phyloP scores from a whole-genome alignment of 306 rosid genomes.

The Prinsepia uniflora region DNA sequence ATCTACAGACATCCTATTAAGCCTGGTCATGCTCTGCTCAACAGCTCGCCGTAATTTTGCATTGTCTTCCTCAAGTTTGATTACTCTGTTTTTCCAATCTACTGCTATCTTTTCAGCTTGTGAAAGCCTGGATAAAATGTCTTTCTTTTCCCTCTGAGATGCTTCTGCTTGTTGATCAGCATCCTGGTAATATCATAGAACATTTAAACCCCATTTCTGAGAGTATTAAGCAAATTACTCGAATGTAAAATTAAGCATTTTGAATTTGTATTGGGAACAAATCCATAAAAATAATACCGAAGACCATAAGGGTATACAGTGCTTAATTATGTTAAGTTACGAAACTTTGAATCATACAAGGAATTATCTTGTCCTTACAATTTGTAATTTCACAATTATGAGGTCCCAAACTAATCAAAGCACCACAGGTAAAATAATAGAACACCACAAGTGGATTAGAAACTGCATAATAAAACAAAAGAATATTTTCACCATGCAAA shows the following conservation, averaged over 20 bases:
- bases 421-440: constrained; percentile 4
- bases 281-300: not conserved
- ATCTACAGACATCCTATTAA: constrained; percentile 95
- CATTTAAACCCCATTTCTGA: not conserved
- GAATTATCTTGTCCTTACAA: not conserved
- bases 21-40: constrained; percentile 93
- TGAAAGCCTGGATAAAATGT: constrained; percentile 60
- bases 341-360: not conserved
- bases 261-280: not conserved
- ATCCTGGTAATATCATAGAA: constrained; percentile 44
- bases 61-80: constrained; percentile 93
- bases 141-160: constrained; percentile 63
- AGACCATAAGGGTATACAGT: not conserved
- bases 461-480: not conserved
- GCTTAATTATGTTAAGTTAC: not conserved
- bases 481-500: constrained; percentile 10
- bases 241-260: not conserved
- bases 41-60: constrained; percentile 80
- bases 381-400: not conserved
- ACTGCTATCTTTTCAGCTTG: constrained; percentile 63
- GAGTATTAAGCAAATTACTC: too few species aligned
- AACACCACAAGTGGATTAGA: not conserved
- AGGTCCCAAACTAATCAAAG: constrained; percentile 2
- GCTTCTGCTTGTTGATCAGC: constrained; percentile 54
- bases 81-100: constrained; percentile 81